Evolutionary conservation across 768 basidiomycete species (phyloP).

Genomic region (Leccinum arenicola): DNA sequence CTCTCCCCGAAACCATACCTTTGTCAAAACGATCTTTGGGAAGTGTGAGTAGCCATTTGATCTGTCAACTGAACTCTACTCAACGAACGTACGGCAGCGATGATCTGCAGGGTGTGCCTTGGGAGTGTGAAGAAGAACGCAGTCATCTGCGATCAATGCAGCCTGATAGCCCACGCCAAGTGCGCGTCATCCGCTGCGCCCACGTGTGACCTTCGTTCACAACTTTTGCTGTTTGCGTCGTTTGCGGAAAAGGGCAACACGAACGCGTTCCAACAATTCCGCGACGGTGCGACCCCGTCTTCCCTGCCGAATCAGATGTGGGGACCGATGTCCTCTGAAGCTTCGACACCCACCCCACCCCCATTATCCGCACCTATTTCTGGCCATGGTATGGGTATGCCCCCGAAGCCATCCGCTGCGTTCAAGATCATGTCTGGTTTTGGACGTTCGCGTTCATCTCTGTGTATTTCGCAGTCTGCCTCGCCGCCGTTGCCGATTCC

Average conservation of each 20-base stretch:
- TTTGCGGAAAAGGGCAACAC: conserved; percentile 70
- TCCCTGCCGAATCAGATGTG: conserved; percentile 15
- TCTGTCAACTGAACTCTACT: background rate
- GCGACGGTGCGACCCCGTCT: conserved; percentile 37
- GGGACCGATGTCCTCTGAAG: conserved; percentile 54
- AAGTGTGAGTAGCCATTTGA: conserved; percentile 65
- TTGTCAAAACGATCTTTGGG: conserved; percentile 90
- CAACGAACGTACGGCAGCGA: conserved; percentile 48
- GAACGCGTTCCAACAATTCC: conserved; percentile 51
- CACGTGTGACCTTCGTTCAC: conserved; percentile 79
- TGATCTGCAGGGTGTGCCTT: conserved; percentile 83
- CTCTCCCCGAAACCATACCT: conserved; percentile 70
- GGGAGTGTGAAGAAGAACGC: conserved; percentile 80
- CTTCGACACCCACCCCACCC: conserved; percentile 46
- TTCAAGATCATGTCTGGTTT: conserved; percentile 66
- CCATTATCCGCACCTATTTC: conserved; percentile 29
- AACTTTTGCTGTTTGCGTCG: conserved; percentile 74
- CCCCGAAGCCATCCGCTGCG: conserved; percentile 50
- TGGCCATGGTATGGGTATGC: conserved; percentile 12
- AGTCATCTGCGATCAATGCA: conserved; percentile 86
- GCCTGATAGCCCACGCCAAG: conserved; percentile 81
- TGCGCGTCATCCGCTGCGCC: conserved; percentile 72
- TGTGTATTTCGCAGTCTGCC: conserved; percentile 32
- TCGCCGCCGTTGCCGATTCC: conserved; percentile 30
- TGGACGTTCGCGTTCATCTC: conserved; percentile 60